Evolutionary conservation across 2,329 filamentous ascomycete genomes (phyloP).

Genomic region (Aspergillus udagawae): DNA sequence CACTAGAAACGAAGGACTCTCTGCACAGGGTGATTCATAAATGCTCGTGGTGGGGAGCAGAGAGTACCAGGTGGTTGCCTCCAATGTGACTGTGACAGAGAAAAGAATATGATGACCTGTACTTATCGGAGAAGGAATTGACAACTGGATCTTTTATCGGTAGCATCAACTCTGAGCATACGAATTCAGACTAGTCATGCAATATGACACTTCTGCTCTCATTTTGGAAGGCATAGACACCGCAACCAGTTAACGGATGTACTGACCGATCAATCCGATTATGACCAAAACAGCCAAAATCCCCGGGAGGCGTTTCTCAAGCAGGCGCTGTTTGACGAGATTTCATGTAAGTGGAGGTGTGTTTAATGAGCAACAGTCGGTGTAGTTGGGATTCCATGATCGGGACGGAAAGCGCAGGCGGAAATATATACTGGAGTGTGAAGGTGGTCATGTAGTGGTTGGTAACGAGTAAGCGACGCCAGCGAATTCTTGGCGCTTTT

Average conservation of each 20-base stretch:
- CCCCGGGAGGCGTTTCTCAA: constrained; percentile 18
- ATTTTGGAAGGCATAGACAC: constrained; percentile 18
- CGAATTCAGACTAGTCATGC: background rate
- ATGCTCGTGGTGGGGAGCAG: background rate
- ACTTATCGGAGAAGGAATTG: too few relatives aligned
- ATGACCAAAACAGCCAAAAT: constrained; percentile 10
- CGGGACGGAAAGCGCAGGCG: background rate
- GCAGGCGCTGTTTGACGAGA: constrained; percentile 15
- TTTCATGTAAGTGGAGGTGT: constrained; percentile 10
- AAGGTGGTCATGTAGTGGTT: background rate
- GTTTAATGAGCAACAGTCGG: constrained; percentile 8
- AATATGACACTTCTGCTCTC: constrained; percentile 19
- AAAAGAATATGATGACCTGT: too few relatives aligned
- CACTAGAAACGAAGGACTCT: background rate
- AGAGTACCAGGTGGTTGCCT: background rate
- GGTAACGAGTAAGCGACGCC: background rate
- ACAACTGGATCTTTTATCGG: too few relatives aligned
- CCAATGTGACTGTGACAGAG: background rate
- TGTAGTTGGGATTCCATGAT: constrained; percentile 5
- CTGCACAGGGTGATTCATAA: background rate
- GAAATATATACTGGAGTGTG: background rate
- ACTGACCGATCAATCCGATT: constrained; percentile 9
- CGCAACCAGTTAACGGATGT: background rate
- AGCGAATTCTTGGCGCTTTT: background rate
- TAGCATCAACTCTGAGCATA: too few relatives aligned